Percentiles rank a stretch among this genome's conserved stretches.
Conservation (phyloP, 208 protist genomes). For the Dictyostelium gargantuum region DNA sequence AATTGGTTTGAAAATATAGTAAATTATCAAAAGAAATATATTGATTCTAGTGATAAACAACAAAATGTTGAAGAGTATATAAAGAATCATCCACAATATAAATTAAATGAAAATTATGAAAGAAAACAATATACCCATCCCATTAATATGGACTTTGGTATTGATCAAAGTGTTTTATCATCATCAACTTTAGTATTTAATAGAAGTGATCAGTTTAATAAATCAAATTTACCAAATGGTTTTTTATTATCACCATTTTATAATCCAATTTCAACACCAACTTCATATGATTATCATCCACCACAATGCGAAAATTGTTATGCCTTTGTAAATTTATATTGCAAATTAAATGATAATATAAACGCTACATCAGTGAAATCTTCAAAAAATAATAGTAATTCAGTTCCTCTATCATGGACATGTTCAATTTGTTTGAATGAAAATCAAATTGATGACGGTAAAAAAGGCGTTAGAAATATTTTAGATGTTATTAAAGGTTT, state of each 20-base stretch:
- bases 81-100: not conserved
- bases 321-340: slow-evolving; percentile 42
- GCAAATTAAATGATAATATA: not conserved
- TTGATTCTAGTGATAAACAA: not conserved
- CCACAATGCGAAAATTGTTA: not conserved
- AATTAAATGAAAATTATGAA: not conserved
- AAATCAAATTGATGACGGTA: slow-evolving; percentile 18
- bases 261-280: not conserved
- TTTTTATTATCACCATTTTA: slow-evolving; percentile 37
- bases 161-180: slow-evolving; percentile 17
- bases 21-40: slow-evolving; percentile 4
- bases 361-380: not conserved
- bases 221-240: slow-evolving; percentile 16
- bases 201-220: not conserved
- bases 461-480: slow-evolving; percentile 6
- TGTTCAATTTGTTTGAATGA: slow-evolving; percentile 10
- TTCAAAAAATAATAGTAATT: not conserved
- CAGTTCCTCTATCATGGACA: not conserved
- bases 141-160: not conserved
- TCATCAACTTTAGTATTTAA: not conserved
- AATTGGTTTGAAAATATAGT: not conserved
- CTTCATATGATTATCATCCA: not conserved
- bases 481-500: slow-evolving; percentile 13
- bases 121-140: not conserved
- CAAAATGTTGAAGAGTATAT: not conserved